Base-by-base conservation (phyloP, 1,284 basidiomycete genomes). In the Coniophora puteana region DNA sequence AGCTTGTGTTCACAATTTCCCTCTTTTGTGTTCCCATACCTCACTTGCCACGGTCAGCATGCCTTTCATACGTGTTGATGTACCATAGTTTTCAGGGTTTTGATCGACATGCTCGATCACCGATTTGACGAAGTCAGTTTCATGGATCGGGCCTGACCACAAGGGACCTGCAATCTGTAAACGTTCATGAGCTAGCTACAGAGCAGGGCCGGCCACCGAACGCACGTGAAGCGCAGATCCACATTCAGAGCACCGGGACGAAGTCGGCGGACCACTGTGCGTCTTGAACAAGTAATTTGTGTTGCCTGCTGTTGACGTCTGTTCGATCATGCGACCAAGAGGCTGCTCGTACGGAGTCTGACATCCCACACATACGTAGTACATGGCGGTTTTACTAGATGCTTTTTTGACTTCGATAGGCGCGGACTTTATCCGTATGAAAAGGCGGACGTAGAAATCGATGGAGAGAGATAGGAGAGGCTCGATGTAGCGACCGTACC, bases 361-460 rank as follows among this genome's bases (percentile, higher is more conserved):
- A 61, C 93, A 97, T 16, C 78, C 76, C 6, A 76, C 72, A 61
- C 93, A 96, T 30, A 90, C 70, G 58, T 91, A 93, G 51, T 87
- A 90, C 5, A 79, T 72, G 2, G 91, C 83, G 3, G 85, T 88
- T 63, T 92, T 87, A 47, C 90, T 93, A 65, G 18, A 36, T 22
- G 80, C 67, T 47, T 81, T 84, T 65, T 99, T 99, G 25, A 95
- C 93, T 59, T 93, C 84, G n/a, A 84, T 67, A 0, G 93, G 84
- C 1, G 82, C 74, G 0, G 83, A 77, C 48, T 80, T 71, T 4
- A 99, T 72, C 12, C 85, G 80, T 8, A 98, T 80, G 57, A 98
- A 99, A 12, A 98, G 62, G 6, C 96, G 86, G 20, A 97, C 84
- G 62, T 99, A 99, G 60, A 99, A 99, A 59, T 99, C 96, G 59